phyloP scores from a whole-genome alignment of 176 grass and related monocot genomes.

The Oryza glumipatula region DNA sequence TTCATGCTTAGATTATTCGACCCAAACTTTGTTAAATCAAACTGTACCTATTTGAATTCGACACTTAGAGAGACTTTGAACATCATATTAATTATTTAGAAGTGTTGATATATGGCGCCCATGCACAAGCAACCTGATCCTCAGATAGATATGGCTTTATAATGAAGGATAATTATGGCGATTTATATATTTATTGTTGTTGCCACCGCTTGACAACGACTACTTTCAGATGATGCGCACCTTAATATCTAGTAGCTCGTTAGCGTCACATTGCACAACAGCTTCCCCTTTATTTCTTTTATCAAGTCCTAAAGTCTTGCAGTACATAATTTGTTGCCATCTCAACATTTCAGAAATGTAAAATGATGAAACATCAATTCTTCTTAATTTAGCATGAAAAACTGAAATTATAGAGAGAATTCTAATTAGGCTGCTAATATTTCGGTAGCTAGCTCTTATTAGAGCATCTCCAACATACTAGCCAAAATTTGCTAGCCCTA shows the following conservation, averaged over 20 bases:
- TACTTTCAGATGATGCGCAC: neutral
- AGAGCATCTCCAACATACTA: too few species aligned
- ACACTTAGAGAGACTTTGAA: neutral
- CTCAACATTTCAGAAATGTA: too few species aligned
- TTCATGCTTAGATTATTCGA: neutral
- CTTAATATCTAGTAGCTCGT: neutral
- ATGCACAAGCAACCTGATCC: neutral
- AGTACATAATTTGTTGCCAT: too few species aligned
- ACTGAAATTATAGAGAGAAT: too few species aligned
- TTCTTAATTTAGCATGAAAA: too few species aligned
- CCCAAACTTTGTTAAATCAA: neutral
- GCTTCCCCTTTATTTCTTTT: neutral
- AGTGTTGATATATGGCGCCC: neutral
- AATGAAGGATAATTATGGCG: neutral
- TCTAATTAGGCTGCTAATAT: too few species aligned
- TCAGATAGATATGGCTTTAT: neutral
- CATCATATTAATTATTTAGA: neutral
- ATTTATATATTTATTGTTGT: neutral
- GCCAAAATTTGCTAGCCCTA: too few species aligned
- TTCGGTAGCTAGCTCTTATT: too few species aligned
- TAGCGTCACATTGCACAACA: neutral
- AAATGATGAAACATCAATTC: too few species aligned
- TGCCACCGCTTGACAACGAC: conserved; percentile 16
- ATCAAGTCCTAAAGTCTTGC: neutral
- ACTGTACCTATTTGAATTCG: neutral